phyloP scores from a whole-genome alignment of 805 yeast species.

The Ogataea nitratoaversa region DNA sequence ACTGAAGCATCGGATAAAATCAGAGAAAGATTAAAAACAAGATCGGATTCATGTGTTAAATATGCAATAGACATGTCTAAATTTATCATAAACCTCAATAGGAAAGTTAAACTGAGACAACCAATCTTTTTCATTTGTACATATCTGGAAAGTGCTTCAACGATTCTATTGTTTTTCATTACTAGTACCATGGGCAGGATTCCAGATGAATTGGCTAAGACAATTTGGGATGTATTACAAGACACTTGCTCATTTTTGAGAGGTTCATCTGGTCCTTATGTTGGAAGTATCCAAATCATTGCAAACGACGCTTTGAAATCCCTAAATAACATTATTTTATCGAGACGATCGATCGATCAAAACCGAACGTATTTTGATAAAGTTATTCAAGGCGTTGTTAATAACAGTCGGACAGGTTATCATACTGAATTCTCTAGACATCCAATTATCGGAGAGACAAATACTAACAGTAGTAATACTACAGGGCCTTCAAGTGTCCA shows the following conservation, averaged over 20 bases:
- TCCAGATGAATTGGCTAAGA: slow-evolving; percentile 13
- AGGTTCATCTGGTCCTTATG: slow-evolving; percentile 19
- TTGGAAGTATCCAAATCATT: slow-evolving; percentile 17
- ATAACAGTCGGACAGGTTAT: not conserved
- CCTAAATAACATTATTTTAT: slow-evolving; percentile 7
- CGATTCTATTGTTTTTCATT: slow-evolving; percentile 18
- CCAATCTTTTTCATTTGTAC: slow-evolving; percentile 22
- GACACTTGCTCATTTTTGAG: slow-evolving; percentile 18
- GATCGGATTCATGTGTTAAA: slow-evolving; percentile 16
- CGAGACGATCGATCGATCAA: not conserved
- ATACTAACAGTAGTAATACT: not conserved
- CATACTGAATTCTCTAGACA: not conserved
- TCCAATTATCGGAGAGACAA: not conserved
- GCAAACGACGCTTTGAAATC: slow-evolving; percentile 22
- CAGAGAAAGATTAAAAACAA: slow-evolving; percentile 8
- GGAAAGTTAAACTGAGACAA: slow-evolving; percentile 15
- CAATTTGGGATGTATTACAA: slow-evolving; percentile 19
- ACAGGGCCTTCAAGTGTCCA: not conserved
- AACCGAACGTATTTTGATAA: slow-evolving; percentile 12
- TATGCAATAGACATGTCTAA: slow-evolving; percentile 17
- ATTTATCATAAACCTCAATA: slow-evolving; percentile 18
- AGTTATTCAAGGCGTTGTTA: slow-evolving; percentile 4
- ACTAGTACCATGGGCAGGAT: slow-evolving; percentile 12
- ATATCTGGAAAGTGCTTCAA: slow-evolving; percentile 21
- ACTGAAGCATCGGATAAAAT: slow-evolving; percentile 9